Conservation (phyloP, 257 asterid genomes). For the Henckelia pumila region DNA sequence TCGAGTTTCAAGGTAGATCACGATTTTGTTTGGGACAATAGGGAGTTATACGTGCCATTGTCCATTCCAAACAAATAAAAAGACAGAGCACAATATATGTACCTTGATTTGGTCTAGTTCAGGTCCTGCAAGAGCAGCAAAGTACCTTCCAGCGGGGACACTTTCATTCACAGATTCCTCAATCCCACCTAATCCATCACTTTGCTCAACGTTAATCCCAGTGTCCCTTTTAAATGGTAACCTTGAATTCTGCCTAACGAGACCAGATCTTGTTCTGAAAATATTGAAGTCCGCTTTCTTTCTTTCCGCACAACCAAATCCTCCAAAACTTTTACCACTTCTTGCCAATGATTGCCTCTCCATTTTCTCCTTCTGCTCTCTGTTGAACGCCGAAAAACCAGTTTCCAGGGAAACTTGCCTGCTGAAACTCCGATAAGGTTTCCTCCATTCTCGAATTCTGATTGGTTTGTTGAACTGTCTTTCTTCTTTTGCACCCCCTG, state of each 20-base stretch:
- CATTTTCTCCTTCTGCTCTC: constrained; percentile 32
- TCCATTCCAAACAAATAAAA: too few species aligned
- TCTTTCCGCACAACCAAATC: constrained; percentile 47
- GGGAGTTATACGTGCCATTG: too few species aligned
- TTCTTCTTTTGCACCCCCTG: constrained; percentile 27
- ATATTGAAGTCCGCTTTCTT: constrained; percentile 59
- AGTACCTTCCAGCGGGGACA: constrained; percentile 98
- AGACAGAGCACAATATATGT: neutral
- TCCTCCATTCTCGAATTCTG: constrained; percentile 37
- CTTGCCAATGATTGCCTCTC: constrained; percentile 47
- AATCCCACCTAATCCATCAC: constrained; percentile 26
- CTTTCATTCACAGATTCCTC: constrained; percentile 45
- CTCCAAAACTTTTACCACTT: constrained; percentile 80
- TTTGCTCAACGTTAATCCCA: constrained; percentile 42
- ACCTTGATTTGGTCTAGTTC: constrained; percentile 97
- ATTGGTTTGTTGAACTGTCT: constrained; percentile 23
- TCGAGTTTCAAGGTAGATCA: neutral
- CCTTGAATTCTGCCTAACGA: constrained; percentile 59
- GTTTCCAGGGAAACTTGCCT: constrained; percentile 86
- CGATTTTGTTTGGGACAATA: too few species aligned
- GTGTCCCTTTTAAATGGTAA: constrained; percentile 49
- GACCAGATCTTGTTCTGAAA: constrained; percentile 63
- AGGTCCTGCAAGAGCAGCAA: constrained; percentile 92
- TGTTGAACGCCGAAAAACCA: constrained; percentile 66
- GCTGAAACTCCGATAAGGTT: constrained; percentile 40